Base-by-base conservation (phyloP, 345 rosid genomes). In the Populus euphratica region DNA sequence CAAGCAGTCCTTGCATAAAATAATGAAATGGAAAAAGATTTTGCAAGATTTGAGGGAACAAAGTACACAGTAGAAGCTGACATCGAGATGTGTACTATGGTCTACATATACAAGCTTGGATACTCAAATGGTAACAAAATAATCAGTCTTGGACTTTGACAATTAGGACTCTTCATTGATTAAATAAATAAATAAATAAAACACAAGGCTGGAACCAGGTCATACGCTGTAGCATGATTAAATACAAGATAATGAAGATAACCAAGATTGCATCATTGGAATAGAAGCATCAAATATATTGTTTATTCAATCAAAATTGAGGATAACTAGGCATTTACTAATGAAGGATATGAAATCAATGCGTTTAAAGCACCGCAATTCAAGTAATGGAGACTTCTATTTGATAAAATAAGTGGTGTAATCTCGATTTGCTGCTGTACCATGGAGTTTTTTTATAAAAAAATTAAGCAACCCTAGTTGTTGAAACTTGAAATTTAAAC, bases 241-340 rank as follows among this genome's bases (percentile, higher is more conserved):
- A 52, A 68, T 18, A 31, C 5, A 44, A 31, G 31, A 27, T 4
- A 13, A 54, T 35, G 47, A 77, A 66, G 83, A 69, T 65, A 71
- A 73, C 63, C 85, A 79, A 84, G 87, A 81, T 66, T 84, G 82
- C 85, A 88, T 86, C 87, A 86, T 78, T 9, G 89, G 92, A 87
- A 89, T 89, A 86, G 92, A 89, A 87, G 83, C 90, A 85, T 87
- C 90, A 87, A 77, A 86, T 81, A 59, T 21, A 49, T 89, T 80
- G 72, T 91, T 86, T 85, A 84, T 78, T 74, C 70, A 65, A 79
- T 62, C 78, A 66, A 49, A 62, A 67, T 35, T 66, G 79, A 81
- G n/a, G 78, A 80, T 73, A 77, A 59, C 90, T 71, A 88, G 78
- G 83, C 77, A 72, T 77, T 79, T 41, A 75, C 64, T 67, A 35